Evolutionary conservation across 257 asterid genomes (phyloP).

Genomic region (Prunella vulgaris): DNA sequence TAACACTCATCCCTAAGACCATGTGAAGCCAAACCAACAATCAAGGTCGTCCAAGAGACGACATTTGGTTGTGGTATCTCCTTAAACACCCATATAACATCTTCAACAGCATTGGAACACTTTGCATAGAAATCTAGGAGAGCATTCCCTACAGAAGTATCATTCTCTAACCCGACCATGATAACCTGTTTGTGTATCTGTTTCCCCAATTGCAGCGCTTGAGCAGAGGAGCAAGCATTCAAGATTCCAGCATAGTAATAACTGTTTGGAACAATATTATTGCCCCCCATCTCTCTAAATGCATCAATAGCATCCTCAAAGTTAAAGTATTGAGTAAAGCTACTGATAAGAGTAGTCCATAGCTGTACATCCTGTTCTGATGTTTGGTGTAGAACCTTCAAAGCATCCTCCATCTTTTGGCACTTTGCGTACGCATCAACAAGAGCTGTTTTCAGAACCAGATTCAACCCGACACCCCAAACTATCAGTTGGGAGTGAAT

Average conservation of each 20-base stretch:
- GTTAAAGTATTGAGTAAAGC: slow-evolving; percentile 18
- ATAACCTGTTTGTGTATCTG: slow-evolving; percentile 24
- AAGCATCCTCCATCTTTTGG: slow-evolving; percentile 27
- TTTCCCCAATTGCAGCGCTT: slow-evolving; percentile 16
- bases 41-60: slow-evolving; percentile 29
- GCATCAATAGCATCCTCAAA: slow-evolving; percentile 14
- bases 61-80: slow-evolving; percentile 20
- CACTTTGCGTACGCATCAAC: slow-evolving; percentile 27
- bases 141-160: slow-evolving; percentile 29
- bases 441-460: slow-evolving; percentile 32
- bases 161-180: slow-evolving; percentile 23
- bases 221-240: slow-evolving; percentile 25
- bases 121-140: slow-evolving; percentile 29
- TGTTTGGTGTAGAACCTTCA: slow-evolving; percentile 24
- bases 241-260: slow-evolving; percentile 26
- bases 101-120: slow-evolving; percentile 16
- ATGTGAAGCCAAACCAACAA: slow-evolving; percentile 29
- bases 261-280: slow-evolving; percentile 18
- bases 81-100: slow-evolving; percentile 20
- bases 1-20: slow-evolving; percentile 24
- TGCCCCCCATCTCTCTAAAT: slow-evolving; percentile 21
- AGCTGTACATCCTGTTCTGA: slow-evolving; percentile 31
- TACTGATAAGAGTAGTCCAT: slow-evolving; percentile 19
- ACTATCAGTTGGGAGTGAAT: slow-evolving; percentile 20
- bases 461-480: slow-evolving; percentile 31